Conservation (phyloP, 176 grass and related monocot genomes). For the Echinochloa phyllopogon region DNA sequence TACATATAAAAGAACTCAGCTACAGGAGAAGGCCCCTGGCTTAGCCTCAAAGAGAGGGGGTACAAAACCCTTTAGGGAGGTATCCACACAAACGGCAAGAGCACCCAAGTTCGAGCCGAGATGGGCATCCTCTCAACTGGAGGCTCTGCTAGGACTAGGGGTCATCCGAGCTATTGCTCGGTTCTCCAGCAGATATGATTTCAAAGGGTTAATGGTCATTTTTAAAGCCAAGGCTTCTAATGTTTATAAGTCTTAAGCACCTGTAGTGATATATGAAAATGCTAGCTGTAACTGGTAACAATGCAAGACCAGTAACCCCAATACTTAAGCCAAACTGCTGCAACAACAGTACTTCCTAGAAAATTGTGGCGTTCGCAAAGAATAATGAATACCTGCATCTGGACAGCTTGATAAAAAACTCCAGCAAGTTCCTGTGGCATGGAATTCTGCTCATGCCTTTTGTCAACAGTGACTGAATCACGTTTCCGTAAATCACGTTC, state of each 20-base stretch:
- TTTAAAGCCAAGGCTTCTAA: not conserved
- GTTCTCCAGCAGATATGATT: not conserved
- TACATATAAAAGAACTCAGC: not conserved
- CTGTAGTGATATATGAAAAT: conserved; percentile 19
- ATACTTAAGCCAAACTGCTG: conserved; percentile 4
- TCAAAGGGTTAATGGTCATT: not conserved
- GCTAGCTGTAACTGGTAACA: conserved; percentile 6
- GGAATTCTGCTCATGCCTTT: conserved; percentile 66
- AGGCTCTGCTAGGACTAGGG: not conserved
- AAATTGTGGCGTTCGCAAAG: conserved; percentile 6
- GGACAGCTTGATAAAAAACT: conserved; percentile 60
- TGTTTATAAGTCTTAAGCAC: not conserved
- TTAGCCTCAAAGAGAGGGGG: not conserved
- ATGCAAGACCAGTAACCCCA: conserved; percentile 14
- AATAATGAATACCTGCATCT: conserved; percentile 49
- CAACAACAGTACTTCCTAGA: not conserved
- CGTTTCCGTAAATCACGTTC: conserved; percentile 82
- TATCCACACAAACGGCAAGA: not conserved
- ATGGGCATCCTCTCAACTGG: not conserved
- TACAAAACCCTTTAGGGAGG: not conserved
- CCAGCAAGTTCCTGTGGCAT: conserved; percentile 53
- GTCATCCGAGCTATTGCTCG: not conserved
- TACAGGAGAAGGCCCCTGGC: not conserved
- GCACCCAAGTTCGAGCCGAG: not conserved
- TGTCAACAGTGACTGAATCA: conserved; percentile 54